phyloP scores from a whole-genome alignment of 2,329 filamentous ascomycete genomes.

The Fusarium sp. region DNA sequence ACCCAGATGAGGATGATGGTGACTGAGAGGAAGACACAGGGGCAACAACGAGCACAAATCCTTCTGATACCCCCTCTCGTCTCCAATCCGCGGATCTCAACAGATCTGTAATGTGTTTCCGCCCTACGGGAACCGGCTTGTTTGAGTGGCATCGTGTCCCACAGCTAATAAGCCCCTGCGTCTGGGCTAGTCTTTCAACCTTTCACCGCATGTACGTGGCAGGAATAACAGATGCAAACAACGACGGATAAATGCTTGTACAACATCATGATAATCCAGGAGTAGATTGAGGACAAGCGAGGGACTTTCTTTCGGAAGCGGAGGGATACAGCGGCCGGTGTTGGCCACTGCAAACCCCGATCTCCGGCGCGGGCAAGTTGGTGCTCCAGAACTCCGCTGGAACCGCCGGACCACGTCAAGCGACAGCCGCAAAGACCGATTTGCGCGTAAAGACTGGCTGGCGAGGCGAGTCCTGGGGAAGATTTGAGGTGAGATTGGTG shows the following conservation, averaged over 20 bases:
- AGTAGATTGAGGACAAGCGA: too few relatives aligned
- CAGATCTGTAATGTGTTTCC: slow-evolving; percentile 41
- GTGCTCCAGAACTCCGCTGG: slow-evolving; percentile 31
- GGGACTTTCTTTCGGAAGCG: neutral
- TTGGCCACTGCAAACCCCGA: slow-evolving; percentile 8
- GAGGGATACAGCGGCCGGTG: neutral
- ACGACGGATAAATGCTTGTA: too few relatives aligned
- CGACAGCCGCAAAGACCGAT: slow-evolving; percentile 39
- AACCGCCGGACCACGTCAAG: slow-evolving; percentile 43
- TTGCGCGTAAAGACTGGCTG: slow-evolving; percentile 28
- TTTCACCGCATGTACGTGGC: neutral
- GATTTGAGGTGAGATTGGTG: slow-evolving; percentile 34
- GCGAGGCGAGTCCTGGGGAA: slow-evolving; percentile 7
- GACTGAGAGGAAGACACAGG: too few relatives aligned
- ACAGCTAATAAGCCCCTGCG: slow-evolving; percentile 50
- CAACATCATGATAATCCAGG: too few relatives aligned
- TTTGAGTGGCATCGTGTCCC: slow-evolving; percentile 38
- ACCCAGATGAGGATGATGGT: too few relatives aligned
- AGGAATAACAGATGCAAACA: too few relatives aligned
- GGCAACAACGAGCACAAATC: too few relatives aligned
- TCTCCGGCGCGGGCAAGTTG: slow-evolving; percentile 26
- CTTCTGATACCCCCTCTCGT: neutral
- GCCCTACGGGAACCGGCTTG: slow-evolving; percentile 32
- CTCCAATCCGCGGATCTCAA: slow-evolving; percentile 34
- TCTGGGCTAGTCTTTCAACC: slow-evolving; percentile 35